Conservation (phyloP, 176 grass and related monocot genomes). For the Oropetium thomaeum region DNA sequence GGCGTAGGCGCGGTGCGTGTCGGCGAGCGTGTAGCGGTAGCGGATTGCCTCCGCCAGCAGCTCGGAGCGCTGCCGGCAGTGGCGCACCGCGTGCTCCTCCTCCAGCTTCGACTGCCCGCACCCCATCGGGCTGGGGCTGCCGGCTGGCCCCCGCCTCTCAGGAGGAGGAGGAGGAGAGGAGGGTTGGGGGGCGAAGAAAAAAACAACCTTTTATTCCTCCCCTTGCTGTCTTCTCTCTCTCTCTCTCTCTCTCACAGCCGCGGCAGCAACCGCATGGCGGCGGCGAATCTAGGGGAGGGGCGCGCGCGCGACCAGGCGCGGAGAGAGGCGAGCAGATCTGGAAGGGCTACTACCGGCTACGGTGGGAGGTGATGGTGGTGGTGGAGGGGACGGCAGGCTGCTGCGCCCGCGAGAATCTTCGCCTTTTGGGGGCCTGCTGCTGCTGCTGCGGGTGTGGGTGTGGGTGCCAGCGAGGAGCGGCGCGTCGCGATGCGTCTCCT, state of each 20-base stretch:
- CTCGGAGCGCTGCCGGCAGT: slow-evolving; percentile 56
- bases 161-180: neutral
- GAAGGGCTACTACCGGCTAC: slow-evolving; percentile 20
- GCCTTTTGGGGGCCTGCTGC: slow-evolving; percentile 30
- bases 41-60: slow-evolving; percentile 65
- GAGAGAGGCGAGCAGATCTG: slow-evolving; percentile 44
- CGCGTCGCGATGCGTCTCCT: slow-evolving; percentile 49
- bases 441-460: too few species aligned
- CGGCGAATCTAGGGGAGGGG: slow-evolving; percentile 51
- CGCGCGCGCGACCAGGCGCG: neutral
- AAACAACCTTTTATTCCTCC: neutral
- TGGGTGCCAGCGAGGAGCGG: slow-evolving; percentile 48
- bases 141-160: neutral
- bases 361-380: slow-evolving; percentile 11
- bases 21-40: slow-evolving; percentile 76
- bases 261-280: slow-evolving; percentile 17
- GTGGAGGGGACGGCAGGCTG: slow-evolving; percentile 40
- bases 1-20: slow-evolving; percentile 78
- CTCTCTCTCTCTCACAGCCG: neutral
- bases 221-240: too few species aligned
- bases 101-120: slow-evolving; percentile 79
- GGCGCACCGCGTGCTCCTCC: slow-evolving; percentile 67
- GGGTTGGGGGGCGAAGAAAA: too few species aligned
- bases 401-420: slow-evolving; percentile 41
- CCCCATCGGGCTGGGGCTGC: slow-evolving; percentile 43